phyloP scores from a whole-genome alignment of 2,329 filamentous ascomycete genomes.

The Mariannaea sp. region DNA sequence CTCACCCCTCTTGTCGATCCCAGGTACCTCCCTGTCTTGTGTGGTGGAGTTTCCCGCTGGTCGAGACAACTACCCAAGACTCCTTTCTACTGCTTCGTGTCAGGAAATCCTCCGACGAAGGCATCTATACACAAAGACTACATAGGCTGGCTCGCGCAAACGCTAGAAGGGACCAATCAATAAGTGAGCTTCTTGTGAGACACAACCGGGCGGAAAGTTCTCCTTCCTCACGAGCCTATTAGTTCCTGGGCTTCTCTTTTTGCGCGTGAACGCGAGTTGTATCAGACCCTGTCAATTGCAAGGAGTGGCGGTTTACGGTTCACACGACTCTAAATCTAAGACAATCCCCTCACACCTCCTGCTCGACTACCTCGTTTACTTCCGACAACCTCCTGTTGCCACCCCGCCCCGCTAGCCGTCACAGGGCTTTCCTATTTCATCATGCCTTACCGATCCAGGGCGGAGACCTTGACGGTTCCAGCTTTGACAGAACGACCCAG shows the following conservation, averaged over 20 bases:
- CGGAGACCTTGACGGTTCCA: conserved; percentile 32
- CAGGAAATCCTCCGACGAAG: conserved; percentile 19
- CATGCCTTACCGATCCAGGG: conserved; percentile 35
- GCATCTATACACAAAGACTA: conserved; percentile 28
- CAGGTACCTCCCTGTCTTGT: conserved; percentile 33
- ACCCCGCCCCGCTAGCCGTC: conserved; percentile 20
- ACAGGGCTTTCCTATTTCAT: conserved; percentile 21
- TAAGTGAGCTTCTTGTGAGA: conserved; percentile 35
- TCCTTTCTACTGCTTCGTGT: conserved; percentile 25
- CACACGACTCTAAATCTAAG: conserved; percentile 33
- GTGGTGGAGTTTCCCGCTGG: conserved; percentile 33
- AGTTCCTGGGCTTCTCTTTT: conserved; percentile 27
- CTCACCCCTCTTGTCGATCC: conserved; percentile 28
- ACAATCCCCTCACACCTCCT: conserved; percentile 25
- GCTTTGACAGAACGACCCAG: conserved; percentile 30
- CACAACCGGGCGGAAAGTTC: conserved; percentile 25
- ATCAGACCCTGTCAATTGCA: conserved; percentile 37
- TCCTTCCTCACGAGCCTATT: conserved; percentile 30
- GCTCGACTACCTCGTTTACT: conserved; percentile 27
- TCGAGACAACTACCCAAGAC: conserved; percentile 33
- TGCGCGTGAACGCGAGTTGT: conserved; percentile 34
- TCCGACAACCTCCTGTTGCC: conserved; percentile 22
- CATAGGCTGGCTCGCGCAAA: conserved; percentile 36
- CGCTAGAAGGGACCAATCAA: too few relatives aligned
- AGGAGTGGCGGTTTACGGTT: conserved; percentile 30